Percentiles rank a stretch among this genome's conserved stretches.
These are phyloP conservation scores for Papiliotrema fonsecae DNA, from an alignment of 1,284 basidiomycete genomes.

Conservation along the genomic window DNA sequence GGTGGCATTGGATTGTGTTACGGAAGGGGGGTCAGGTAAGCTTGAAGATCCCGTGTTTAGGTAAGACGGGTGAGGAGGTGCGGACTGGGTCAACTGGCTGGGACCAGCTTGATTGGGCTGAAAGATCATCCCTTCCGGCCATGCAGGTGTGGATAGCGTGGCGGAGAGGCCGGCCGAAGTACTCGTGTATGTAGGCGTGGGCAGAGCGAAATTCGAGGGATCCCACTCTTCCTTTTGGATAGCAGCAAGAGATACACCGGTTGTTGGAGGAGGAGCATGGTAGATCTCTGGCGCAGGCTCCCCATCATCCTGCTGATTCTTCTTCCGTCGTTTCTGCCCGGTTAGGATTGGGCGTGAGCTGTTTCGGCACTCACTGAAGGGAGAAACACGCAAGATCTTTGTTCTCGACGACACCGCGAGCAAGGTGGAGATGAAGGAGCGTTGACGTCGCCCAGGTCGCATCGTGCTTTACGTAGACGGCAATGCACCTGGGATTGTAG, in stretches of 20 bases:
- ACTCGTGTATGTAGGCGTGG: no score
- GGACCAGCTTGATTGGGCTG: background rate
- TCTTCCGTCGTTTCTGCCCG: conserved; percentile 35
- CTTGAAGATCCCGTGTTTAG: background rate
- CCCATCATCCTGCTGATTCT: conserved; percentile 9
- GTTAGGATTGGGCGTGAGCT: background rate
- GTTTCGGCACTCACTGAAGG: conserved; percentile 31
- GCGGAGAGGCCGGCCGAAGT: background rate
- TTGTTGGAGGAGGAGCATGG: background rate
- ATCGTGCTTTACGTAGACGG: conserved; percentile 48
- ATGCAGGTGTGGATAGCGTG: background rate
- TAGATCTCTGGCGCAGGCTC: conserved; percentile 8
- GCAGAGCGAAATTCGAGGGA: background rate
- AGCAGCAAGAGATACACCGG: background rate
- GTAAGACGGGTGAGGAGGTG: conserved; percentile 2
- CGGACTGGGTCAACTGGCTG: background rate
- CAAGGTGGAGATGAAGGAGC: conserved; percentile 49
- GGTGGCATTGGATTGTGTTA: conserved; percentile 4
- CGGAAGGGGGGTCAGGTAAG: background rate
- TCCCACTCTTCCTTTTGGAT: conserved; percentile 2
- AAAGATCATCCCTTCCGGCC: background rate
- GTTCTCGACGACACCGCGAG: conserved; percentile 48
- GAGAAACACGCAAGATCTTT: conserved; percentile 49
- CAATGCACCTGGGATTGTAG: conserved; percentile 35
- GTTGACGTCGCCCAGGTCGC: conserved; percentile 51